phyloP scores from a whole-genome alignment of 129 eudicot species.

The Helianthus tuberosus region DNA sequence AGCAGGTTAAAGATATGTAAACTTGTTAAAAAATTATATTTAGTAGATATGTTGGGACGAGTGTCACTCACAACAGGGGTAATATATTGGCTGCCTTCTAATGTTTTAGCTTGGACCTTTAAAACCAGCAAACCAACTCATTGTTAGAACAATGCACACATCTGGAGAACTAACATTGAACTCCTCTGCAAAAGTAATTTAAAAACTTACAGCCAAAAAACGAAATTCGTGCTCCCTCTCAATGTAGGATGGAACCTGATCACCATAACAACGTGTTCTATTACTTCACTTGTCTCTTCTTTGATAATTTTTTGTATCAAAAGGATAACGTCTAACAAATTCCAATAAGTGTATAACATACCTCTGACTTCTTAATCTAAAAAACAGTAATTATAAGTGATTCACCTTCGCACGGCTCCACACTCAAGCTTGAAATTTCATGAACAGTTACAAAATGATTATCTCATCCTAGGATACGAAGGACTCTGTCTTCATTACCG shows the following conservation, averaged over 20 bases:
- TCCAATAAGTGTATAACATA: conserved; percentile 28
- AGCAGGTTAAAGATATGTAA: conserved; percentile 9
- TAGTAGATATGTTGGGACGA: background rate
- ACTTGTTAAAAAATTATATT: background rate
- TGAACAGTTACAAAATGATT: conserved; percentile 29
- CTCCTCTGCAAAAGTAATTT: background rate
- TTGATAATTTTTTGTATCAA: background rate
- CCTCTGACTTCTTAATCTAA: conserved; percentile 81
- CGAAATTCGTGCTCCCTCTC: conserved; percentile 97
- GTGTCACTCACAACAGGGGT: conserved; percentile 67
- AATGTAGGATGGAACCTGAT: conserved; percentile 79
- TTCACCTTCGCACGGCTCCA: conserved; percentile 94
- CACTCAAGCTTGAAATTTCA: conserved; percentile 98
- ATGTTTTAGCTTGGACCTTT: conserved; percentile 79
- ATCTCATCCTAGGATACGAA: conserved; percentile 9
- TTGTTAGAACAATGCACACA: background rate
- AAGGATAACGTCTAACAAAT: background rate
- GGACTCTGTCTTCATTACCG: background rate
- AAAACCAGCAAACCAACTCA: conserved; percentile 14
- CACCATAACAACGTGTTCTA: conserved; percentile 22
- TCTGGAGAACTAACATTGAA: background rate
- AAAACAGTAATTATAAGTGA: conserved; percentile 79
- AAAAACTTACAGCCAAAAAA: conserved; percentile 81
- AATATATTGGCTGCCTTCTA: conserved; percentile 63
- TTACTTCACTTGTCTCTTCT: conserved; percentile 7